Conservation (phyloP, 1,284 basidiomycete genomes). For the Flammula alnicola region DNA sequence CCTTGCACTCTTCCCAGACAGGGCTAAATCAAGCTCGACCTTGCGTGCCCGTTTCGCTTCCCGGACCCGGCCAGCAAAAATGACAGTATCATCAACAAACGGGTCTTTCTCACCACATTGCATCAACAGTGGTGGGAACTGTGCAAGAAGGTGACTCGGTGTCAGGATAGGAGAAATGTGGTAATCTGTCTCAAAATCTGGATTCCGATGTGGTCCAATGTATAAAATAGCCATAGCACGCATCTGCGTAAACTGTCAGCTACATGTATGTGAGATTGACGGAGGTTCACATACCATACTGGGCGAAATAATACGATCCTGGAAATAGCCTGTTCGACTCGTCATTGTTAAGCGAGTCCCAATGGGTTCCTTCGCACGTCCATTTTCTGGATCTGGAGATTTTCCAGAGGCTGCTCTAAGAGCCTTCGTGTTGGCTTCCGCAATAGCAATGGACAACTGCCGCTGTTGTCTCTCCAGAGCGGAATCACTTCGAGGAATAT, state of each 20-base stretch:
- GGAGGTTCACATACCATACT: slow-evolving; percentile 75
- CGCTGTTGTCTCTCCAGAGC: slow-evolving; percentile 52
- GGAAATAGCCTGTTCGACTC: slow-evolving; percentile 92
- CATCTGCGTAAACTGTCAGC: slow-evolving; percentile 62
- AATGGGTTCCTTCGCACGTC: slow-evolving; percentile 56
- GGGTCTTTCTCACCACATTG: slow-evolving; percentile 97
- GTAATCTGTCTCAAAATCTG: slow-evolving; percentile 95
- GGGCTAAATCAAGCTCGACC: slow-evolving; percentile 61
- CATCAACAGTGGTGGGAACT: slow-evolving; percentile 92
- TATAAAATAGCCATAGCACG: slow-evolving; percentile 98
- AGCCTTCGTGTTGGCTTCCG: slow-evolving; percentile 52
- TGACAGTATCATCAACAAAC: slow-evolving; percentile 94
- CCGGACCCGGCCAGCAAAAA: slow-evolving; percentile 91
- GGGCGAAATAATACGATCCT: slow-evolving; percentile 88
- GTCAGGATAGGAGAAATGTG: slow-evolving; percentile 93
- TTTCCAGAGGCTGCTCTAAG: slow-evolving; percentile 34
- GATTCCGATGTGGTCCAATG: slow-evolving; percentile 90
- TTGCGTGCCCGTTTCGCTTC: slow-evolving; percentile 89
- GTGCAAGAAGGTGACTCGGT: slow-evolving; percentile 81
- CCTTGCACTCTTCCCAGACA: slow-evolving; percentile 60
- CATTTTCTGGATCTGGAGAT: slow-evolving; percentile 28
- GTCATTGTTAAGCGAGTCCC: slow-evolving; percentile 95
- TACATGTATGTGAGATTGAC: background rate
- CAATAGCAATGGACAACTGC: slow-evolving; percentile 52
- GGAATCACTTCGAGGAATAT: slow-evolving; percentile 31